Conservation (phyloP, 2,329 filamentous ascomycete genomes). For the Cytospora piceae region DNA sequence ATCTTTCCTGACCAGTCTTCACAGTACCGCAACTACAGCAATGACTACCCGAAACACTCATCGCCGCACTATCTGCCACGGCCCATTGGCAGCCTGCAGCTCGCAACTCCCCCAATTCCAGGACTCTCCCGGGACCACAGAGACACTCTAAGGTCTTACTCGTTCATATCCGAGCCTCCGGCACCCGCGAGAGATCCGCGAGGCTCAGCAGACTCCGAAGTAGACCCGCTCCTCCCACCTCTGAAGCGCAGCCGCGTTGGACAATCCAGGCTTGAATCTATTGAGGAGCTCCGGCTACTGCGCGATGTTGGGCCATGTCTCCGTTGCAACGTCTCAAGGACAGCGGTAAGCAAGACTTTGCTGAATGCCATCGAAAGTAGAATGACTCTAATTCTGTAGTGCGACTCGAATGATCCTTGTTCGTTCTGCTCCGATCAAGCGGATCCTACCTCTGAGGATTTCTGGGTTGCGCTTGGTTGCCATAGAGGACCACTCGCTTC, state of each 20-base stretch:
- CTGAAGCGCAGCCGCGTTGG: conserved; percentile 57
- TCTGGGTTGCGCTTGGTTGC: conserved; percentile 56
- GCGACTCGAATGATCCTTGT: conserved; percentile 56
- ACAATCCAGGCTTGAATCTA: conserved; percentile 59
- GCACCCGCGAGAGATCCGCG: conserved; percentile 37
- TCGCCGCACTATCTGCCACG: conserved; percentile 48
- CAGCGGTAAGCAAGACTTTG: conserved; percentile 45
- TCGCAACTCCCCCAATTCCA: conserved; percentile 43
- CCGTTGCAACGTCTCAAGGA: conserved; percentile 52
- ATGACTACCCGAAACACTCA: conserved; percentile 42
- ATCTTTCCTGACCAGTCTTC: conserved; percentile 41
- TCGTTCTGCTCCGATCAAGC: conserved; percentile 48
- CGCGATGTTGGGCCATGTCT: conserved; percentile 54
- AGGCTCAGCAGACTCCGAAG: conserved; percentile 50
- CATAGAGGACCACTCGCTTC: conserved; percentile 52
- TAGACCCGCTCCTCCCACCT: conserved; percentile 58
- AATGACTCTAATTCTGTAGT: conserved; percentile 42
- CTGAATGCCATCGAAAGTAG: conserved; percentile 31
- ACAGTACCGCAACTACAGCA: conserved; percentile 36
- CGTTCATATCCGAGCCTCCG: conserved; percentile 46
- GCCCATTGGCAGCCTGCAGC: conserved; percentile 35
- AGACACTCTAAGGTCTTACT: conserved; percentile 46
- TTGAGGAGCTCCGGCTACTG: conserved; percentile 57
- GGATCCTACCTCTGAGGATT: conserved; percentile 44
- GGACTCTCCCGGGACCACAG: conserved; percentile 45